These are phyloP conservation scores for Globisporangium yorkense DNA, from an alignment of 352 stramenopile genomes.

Conservation along the genomic window DNA sequence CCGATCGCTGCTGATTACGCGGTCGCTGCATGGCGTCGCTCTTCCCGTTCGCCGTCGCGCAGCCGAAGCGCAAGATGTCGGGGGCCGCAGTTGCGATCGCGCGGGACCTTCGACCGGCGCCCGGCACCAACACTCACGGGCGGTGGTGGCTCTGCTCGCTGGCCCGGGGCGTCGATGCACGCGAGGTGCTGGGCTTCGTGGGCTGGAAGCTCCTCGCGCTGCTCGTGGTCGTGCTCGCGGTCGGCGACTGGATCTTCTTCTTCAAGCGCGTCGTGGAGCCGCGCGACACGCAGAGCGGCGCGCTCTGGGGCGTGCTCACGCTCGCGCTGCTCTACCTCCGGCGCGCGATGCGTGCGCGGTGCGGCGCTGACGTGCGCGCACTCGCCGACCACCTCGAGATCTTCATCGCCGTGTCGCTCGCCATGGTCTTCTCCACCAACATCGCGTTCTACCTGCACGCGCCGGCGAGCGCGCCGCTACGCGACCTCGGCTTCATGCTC, in stretches of 20 bases:
- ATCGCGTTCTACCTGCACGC: slow-evolving; percentile 70
- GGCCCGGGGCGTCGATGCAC: background rate
- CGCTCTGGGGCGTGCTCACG: slow-evolving; percentile 42
- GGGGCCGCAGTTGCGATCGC: slow-evolving; percentile 27
- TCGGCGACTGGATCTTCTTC: slow-evolving; percentile 55
- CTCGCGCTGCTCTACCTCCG: slow-evolving; percentile 41
- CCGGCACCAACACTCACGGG: background rate
- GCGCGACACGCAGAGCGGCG: slow-evolving; percentile 29
- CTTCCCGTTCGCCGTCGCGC: slow-evolving; percentile 19
- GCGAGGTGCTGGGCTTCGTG: slow-evolving; percentile 27
- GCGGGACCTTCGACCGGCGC: slow-evolving; percentile 16
- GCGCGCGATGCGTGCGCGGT: slow-evolving; percentile 29
- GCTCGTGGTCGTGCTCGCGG: slow-evolving; percentile 26
- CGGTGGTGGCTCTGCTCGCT: background rate
- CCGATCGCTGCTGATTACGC: background rate
- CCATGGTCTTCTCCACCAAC: slow-evolving; percentile 67
- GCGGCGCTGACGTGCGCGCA: slow-evolving; percentile 29
- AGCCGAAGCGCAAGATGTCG: slow-evolving; percentile 59
- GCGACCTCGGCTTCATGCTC: slow-evolving; percentile 70
- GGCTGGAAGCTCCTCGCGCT: slow-evolving; percentile 32
- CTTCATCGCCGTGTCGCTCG: slow-evolving; percentile 53
- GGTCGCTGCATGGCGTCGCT: slow-evolving; percentile 13
- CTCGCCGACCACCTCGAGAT: slow-evolving; percentile 60
- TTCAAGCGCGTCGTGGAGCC: slow-evolving; percentile 64
- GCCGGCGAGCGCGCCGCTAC: slow-evolving; percentile 42